Evolutionary conservation across 352 stramenopile genomes (phyloP), one percentile per base, ranked within the genome.

Genomic region (Globisporangium emineosum): DNA sequence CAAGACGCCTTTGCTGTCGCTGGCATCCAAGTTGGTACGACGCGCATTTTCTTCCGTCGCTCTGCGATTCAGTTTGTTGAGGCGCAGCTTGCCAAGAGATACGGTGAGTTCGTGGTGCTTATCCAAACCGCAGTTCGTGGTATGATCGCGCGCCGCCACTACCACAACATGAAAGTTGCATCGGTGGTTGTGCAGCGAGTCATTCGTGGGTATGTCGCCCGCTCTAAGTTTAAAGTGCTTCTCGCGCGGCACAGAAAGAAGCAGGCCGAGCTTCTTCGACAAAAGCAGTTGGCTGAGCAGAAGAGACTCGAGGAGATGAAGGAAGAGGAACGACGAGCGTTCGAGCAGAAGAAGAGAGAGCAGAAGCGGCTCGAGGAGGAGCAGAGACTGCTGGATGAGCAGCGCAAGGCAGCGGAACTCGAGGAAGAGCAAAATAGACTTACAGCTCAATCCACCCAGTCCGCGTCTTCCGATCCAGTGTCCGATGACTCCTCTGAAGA

Each of bases 21-120:
- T 17, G 79, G 77, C 1, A 91, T 95, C 32, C 83, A 95, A 75
- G 83, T 95, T 25, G 86, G 86, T 67, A 68, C 86, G 15, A 90
- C 83, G 19, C 82, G 83, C 29, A 83, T 95, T 32, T 95, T 95
- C 54, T 95, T 95, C 69, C 86, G 86, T 35, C 83, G 86, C 5
- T 83, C 82, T 8, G 84, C 83, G 1, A 95, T 95, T 62, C 86
- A 95, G 68, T 93, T 91, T 29, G 86, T 93, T 12, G 86, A 95
- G 66, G 86, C 82, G 12, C 86, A 95, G 66, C 71, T 95, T 9
- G 84, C 86, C 15, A 95, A 95, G 67, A 82, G 86, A 5, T 92
- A 95, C 35, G 84, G 81, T 49, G 86, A 95, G 58, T 93, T 95
- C 40, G 85, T 95, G 37, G 83, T 95, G 40, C 75, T 95, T 15